These are phyloP conservation scores for Clausena lansium DNA, from an alignment of 345 rosid genomes.

Conservation along the genomic window DNA sequence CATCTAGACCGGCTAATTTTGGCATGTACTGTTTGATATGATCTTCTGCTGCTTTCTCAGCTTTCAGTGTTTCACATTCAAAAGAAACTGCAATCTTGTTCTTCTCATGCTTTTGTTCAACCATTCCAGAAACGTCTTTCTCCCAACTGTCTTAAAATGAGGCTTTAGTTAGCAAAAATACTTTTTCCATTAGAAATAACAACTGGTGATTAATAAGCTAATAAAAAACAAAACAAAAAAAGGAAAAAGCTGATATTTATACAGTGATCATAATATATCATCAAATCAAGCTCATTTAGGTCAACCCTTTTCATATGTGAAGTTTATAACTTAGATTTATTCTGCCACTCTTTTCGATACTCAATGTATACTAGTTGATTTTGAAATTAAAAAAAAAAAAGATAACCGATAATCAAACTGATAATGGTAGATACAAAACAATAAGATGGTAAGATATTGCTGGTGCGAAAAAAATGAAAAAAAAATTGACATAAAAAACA, in stretches of 20 bases:
- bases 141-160: slow-evolving; percentile 61
- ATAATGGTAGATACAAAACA: background rate
- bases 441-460: background rate
- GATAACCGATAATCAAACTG: background rate
- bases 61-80: slow-evolving; percentile 89
- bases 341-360: background rate
- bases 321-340: background rate
- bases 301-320: background rate
- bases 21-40: slow-evolving; percentile 86
- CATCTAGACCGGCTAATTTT: slow-evolving; percentile 76
- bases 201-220: background rate
- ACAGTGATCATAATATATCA: background rate
- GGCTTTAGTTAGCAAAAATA: background rate
- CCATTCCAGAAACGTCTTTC: slow-evolving; percentile 66
- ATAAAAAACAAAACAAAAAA: background rate
- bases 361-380: background rate
- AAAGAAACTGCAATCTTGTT: slow-evolving; percentile 63
- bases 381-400: background rate
- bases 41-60: slow-evolving; percentile 87
- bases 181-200: background rate
- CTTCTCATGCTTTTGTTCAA: slow-evolving; percentile 61
- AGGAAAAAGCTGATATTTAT: background rate
- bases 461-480: background rate
- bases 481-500: background rate
- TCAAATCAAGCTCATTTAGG: background rate